Evolutionary conservation across 169 alveolate species (phyloP).

Genomic region (Cyclospora cayetanensis): DNA sequence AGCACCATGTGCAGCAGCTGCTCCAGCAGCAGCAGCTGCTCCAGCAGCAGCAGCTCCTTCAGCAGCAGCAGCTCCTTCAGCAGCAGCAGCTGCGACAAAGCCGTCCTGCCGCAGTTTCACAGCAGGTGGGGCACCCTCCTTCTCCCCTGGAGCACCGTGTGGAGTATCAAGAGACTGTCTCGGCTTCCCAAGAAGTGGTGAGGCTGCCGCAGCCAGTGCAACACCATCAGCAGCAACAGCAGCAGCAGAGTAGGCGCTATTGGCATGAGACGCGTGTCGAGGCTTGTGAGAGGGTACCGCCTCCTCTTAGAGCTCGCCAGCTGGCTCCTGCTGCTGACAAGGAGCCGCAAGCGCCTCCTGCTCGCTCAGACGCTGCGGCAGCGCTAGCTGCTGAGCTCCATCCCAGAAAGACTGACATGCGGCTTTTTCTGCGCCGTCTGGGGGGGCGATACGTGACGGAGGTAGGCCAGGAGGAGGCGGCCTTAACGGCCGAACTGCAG

Average conservation of each 20-base stretch:
- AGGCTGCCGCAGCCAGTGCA: background rate
- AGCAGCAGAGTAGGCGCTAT: background rate
- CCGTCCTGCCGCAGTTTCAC: background rate
- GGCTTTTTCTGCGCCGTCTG: slow-evolving; percentile 7
- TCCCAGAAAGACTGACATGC: slow-evolving; percentile 31
- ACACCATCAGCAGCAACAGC: background rate
- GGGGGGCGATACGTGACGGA: slow-evolving; percentile 26
- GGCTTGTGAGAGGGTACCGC: background rate
- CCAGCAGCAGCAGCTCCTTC: slow-evolving; percentile 33
- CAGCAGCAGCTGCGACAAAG: background rate
- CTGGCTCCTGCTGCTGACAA: background rate
- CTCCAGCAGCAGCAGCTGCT: slow-evolving; percentile 7
- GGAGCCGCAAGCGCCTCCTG: background rate
- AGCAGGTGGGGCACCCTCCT: background rate
- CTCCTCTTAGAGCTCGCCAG: slow-evolving; percentile 28
- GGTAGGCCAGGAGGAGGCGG: slow-evolving; percentile 15
- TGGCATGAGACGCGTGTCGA: background rate
- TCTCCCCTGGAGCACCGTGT: background rate
- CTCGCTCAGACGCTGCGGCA: slow-evolving; percentile 24
- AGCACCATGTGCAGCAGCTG: background rate
- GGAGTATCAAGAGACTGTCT: too few species aligned
- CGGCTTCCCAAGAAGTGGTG: background rate
- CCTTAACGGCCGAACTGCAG: slow-evolving; percentile 8
- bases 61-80: background rate
- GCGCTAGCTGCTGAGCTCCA: slow-evolving; percentile 9